Percentiles rank a stretch among this genome's conserved stretches.
phyloP scores from a whole-genome alignment of 2,329 filamentous ascomycete genomes.

The Alternaria alternata region DNA sequence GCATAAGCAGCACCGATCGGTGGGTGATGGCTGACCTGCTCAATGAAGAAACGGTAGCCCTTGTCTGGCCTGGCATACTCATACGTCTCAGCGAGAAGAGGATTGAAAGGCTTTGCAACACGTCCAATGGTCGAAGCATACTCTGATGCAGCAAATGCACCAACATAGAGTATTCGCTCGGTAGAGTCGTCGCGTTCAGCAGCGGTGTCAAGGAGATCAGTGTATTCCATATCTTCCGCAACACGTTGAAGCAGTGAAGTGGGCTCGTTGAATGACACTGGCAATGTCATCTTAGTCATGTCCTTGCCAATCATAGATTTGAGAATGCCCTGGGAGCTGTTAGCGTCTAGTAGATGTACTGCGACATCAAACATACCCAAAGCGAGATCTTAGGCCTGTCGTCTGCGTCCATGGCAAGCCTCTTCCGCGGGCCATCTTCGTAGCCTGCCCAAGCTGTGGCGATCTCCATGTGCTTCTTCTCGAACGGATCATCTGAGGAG shows the following conservation, averaged over 20 bases:
- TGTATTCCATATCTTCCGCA: conserved; percentile 98
- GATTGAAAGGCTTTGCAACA: conserved; percentile 98
- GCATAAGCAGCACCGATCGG: conserved; percentile 93
- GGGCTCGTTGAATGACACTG: conserved; percentile 98
- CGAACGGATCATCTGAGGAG: conserved; percentile 57
- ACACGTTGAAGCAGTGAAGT: conserved; percentile 94
- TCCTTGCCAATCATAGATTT: conserved; percentile 99
- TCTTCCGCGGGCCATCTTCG: conserved; percentile 82
- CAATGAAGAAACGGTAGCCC: conserved; percentile 97
- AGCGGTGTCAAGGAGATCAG: conserved; percentile 87
- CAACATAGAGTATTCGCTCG: conserved; percentile 92
- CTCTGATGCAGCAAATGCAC: conserved; percentile 93
- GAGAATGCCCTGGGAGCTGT: conserved; percentile 75
- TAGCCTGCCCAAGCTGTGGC: conserved; percentile 85
- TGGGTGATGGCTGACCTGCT: conserved; percentile 97
- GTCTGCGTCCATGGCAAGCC: conserved; percentile 88
- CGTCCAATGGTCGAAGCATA: conserved; percentile 97
- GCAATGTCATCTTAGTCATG: conserved; percentile 99
- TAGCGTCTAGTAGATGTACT: conserved; percentile 24
- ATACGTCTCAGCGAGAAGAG: conserved; percentile 93
- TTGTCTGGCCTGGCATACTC: conserved; percentile 96
- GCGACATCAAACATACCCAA: conserved; percentile 69
- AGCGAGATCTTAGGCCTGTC: conserved; percentile 92
- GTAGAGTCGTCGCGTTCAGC: conserved; percentile 85
- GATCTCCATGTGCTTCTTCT: conserved; percentile 68